Conservation (phyloP, 2,329 filamentous ascomycete genomes). For the Aspergillus vadensis region DNA sequence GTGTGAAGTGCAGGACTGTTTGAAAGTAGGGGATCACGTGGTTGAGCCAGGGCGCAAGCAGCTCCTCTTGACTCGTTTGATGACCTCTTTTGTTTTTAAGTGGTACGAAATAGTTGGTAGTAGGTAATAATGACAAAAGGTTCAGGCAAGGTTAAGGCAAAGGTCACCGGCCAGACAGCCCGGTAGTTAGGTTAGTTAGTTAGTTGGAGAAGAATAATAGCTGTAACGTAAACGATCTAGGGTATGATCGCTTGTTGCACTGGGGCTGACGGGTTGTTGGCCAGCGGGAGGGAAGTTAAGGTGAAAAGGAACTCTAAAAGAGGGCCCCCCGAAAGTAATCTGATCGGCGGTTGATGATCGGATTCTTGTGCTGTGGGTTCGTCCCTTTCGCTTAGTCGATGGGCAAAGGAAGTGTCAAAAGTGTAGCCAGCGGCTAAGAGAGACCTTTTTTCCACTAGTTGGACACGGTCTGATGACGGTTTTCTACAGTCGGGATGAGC, state of each 20-base stretch:
- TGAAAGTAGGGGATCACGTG: slow-evolving; percentile 1
- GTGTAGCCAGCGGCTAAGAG: background rate
- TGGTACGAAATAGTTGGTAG: background rate
- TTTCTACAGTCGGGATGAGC: background rate
- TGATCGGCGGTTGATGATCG: slow-evolving; percentile 9
- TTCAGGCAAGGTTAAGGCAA: background rate
- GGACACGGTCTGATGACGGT: background rate
- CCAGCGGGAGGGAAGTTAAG: slow-evolving; percentile 3
- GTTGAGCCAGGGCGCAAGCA: slow-evolving; percentile 6
- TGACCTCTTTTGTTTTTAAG: background rate
- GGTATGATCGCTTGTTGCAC: slow-evolving; percentile 10
- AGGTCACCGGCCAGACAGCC: background rate
- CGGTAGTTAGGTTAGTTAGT: background rate
- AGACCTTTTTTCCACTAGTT: background rate
- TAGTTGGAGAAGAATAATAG: background rate
- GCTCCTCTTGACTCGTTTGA: background rate
- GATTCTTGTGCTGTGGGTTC: background rate
- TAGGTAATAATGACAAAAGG: background rate
- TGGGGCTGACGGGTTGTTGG: slow-evolving; percentile 7
- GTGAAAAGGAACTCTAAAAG: slow-evolving; percentile 5
- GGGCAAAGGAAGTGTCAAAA: background rate
- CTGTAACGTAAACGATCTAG: slow-evolving; percentile 6
- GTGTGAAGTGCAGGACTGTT: slow-evolving; percentile 3
- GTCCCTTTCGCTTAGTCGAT: slow-evolving; percentile 4
- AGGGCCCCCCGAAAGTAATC: background rate